phyloP scores from a whole-genome alignment of 192 early-diverging fungal genomes.

The Backusella australiensis region DNA sequence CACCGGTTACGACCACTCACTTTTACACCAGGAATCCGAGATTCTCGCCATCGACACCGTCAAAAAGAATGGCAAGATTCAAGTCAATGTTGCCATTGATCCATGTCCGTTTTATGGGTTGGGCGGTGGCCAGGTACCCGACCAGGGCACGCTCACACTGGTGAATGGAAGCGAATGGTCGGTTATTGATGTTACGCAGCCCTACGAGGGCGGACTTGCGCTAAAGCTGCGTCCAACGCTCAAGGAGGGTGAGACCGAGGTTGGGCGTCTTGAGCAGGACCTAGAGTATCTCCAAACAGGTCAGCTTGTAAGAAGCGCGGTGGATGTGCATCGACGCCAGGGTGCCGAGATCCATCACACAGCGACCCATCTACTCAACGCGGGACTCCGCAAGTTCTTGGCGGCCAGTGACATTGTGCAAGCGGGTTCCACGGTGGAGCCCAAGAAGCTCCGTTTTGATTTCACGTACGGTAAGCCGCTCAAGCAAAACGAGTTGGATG shows the following conservation, averaged over 20 bases:
- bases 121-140: constrained; percentile 58
- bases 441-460: constrained; percentile 53
- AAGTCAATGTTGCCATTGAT: constrained; percentile 49
- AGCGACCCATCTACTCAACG: constrained; percentile 58
- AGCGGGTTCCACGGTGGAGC: constrained; percentile 53
- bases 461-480: constrained; percentile 54
- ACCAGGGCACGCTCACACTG: constrained; percentile 39
- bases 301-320: constrained; percentile 37
- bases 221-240: constrained; percentile 32
- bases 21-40: constrained; percentile 39
- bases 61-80: constrained; percentile 34
- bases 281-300: constrained; percentile 39
- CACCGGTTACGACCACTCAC: constrained; percentile 47
- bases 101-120: constrained; percentile 61
- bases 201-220: constrained; percentile 50
- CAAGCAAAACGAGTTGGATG: constrained; percentile 35
- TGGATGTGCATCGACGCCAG: constrained; percentile 40
- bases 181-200: constrained; percentile 47
- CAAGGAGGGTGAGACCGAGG: not conserved
- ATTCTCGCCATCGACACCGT: constrained; percentile 32
- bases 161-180: constrained; percentile 40
- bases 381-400: constrained; percentile 46
- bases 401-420: constrained; percentile 43
- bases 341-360: constrained; percentile 54
- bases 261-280: constrained; percentile 27